phyloP scores from a whole-genome alignment of 148 eudicot species.

The Rhododendron williamsianum region DNA sequence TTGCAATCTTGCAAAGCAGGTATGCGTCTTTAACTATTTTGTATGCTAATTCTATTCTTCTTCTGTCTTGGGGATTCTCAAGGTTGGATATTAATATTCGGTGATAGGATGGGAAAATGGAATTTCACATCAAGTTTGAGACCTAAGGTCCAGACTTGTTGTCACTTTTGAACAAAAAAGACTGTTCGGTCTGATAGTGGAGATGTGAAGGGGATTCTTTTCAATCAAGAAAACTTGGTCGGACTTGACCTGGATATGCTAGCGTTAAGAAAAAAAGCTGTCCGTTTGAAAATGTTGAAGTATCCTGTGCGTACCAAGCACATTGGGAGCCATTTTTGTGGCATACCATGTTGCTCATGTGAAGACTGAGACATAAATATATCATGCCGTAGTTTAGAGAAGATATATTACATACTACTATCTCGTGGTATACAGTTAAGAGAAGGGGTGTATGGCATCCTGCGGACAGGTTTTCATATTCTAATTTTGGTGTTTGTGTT shows the following conservation, averaged over 20 bases:
- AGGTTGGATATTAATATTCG: neutral
- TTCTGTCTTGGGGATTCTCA: too few relatives aligned
- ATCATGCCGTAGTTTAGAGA: neutral
- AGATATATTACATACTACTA: neutral
- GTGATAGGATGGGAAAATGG: neutral
- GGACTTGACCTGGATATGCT: neutral
- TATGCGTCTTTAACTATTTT: constrained; percentile 6
- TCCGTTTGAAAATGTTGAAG: neutral
- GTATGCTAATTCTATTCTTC: neutral
- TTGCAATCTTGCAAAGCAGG: constrained; percentile 82
- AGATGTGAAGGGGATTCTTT: neutral
- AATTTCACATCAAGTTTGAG: neutral
- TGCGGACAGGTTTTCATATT: neutral
- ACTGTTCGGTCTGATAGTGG: neutral
- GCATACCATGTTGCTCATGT: neutral
- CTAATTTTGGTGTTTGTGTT: neutral
- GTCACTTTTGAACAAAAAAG: neutral
- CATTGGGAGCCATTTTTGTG: neutral
- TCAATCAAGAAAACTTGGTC: neutral
- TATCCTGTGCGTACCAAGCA: neutral
- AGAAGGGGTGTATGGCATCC: neutral
- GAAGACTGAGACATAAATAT: neutral
- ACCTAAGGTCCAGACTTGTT: neutral
- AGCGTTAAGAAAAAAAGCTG: neutral
- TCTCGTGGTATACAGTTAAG: neutral